Conservation (phyloP, 2,329 filamentous ascomycete species). For the Cladophialophora yegresii region DNA sequence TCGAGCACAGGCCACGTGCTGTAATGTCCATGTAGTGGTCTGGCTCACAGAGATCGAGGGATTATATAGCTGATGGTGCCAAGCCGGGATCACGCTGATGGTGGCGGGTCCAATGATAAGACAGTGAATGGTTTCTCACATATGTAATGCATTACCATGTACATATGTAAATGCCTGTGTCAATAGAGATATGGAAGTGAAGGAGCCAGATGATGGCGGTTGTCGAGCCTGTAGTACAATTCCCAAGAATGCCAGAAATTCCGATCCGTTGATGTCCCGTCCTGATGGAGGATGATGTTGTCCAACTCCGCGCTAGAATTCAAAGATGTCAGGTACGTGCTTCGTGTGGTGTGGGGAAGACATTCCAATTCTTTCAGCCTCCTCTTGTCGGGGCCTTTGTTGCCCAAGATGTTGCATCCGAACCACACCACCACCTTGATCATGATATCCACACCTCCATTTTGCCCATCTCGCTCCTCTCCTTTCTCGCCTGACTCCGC, state of each 20-base stretch:
- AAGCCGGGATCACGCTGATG: neutral
- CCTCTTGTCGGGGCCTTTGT: neutral
- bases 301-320: slow-evolving; percentile 19
- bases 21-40: neutral
- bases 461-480: slow-evolving; percentile 81
- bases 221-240: neutral
- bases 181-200: slow-evolving; percentile 6
- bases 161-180: slow-evolving; percentile 5
- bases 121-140: neutral
- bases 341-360: neutral
- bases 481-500: slow-evolving; percentile 68
- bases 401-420: neutral
- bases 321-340: slow-evolving; percentile 1
- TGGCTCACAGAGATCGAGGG: neutral
- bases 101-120: neutral
- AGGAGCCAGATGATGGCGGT: slow-evolving; percentile 5
- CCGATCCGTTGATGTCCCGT: neutral
- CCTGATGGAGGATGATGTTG: slow-evolving; percentile 2
- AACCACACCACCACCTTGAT: neutral
- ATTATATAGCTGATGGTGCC: neutral
- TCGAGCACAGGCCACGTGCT: neutral
- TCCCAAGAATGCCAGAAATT: neutral
- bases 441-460: slow-evolving; percentile 73
- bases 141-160: neutral
- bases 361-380: neutral